These are phyloP conservation scores for Candida sojae DNA, from an alignment of 1,139 yeast species.

Conservation along the genomic window DNA sequence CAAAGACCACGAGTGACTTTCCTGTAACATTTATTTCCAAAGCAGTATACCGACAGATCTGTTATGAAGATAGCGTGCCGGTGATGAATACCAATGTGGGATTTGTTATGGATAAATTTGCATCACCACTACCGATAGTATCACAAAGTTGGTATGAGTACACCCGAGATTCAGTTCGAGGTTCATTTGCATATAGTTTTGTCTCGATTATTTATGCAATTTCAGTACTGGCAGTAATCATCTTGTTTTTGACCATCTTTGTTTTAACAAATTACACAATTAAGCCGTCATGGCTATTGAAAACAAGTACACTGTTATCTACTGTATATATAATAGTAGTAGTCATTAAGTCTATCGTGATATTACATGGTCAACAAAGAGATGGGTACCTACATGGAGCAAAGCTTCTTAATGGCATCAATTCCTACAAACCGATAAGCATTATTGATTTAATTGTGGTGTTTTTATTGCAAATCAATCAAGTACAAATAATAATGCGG, in stretches of 20 bases:
- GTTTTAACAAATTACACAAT: constrained; percentile 62
- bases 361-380: constrained; percentile 50
- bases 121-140: constrained; percentile 41
- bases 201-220: constrained; percentile 64
- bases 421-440: constrained; percentile 50
- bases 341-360: constrained; percentile 48
- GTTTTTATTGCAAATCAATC: constrained; percentile 64
- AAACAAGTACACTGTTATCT: constrained; percentile 48
- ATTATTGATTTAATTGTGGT: constrained; percentile 66
- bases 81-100: constrained; percentile 45
- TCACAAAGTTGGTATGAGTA: constrained; percentile 42
- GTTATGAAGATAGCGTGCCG: constrained; percentile 41
- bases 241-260: constrained; percentile 63
- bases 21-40: constrained; percentile 24
- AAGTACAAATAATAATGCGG: constrained; percentile 75
- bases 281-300: constrained; percentile 52
- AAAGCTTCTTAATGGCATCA: constrained; percentile 47
- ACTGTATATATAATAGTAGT: constrained; percentile 55
- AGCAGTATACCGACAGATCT: constrained; percentile 35
- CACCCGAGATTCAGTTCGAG: constrained; percentile 30
- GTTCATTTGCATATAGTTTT: constrained; percentile 56
- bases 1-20: constrained; percentile 20
- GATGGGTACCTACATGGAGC: constrained; percentile 60
- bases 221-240: constrained; percentile 65
- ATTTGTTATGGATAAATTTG: constrained; percentile 25